Evolutionary conservation across 2,329 filamentous ascomycete species (phyloP), one percentile per base, ranked within the genome.

Genomic region (Coleophoma eucalyptorum): DNA sequence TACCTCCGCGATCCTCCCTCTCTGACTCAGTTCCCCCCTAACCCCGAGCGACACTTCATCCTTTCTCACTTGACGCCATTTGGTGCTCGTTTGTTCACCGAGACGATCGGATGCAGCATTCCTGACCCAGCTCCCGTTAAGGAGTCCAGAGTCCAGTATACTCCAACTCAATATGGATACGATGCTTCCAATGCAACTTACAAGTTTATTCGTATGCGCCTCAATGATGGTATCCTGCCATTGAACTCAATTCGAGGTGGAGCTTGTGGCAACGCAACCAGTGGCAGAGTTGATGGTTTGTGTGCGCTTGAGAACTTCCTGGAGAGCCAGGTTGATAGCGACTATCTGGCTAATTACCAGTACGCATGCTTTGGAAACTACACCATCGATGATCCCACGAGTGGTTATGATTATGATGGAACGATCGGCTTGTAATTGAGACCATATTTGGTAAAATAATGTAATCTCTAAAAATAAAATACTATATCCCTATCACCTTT

Each of bases 61-160:
- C 66, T 81, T 8, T 76, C 72, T 3, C 61, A 76, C 43, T 57
- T 81, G 47, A 79, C 77, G 0, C 79, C 79, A 1, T 82, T 81
- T 54, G 78, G 76, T 19, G 78, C 72, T 3, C 72, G 76, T 16
- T 68, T 83, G 31, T 67, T 79, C 42, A 79, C 79, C 2, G 79
- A 83, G 63, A 71, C 80, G 26, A 77, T 81, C 55, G 77, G 75
- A 33, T 82, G 79, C 57, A 64, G 68, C 3, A 50, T 54, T 0
- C 45, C 68, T 1, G 51, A 72, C 43, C 75, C 79, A 0, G 58
- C 58, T 4, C 62, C 70, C 1, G 69, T 72, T 3, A 67, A 69
- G 33, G 54, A 64, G 2, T 58, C 74, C 37, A 64, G 68, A 20
- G 69, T 69, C 0, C 58, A 67, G 15, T 78, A 78, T 62, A 67